Conservation (phyloP, 805 yeast species). For the Starmerella powellii region DNA sequence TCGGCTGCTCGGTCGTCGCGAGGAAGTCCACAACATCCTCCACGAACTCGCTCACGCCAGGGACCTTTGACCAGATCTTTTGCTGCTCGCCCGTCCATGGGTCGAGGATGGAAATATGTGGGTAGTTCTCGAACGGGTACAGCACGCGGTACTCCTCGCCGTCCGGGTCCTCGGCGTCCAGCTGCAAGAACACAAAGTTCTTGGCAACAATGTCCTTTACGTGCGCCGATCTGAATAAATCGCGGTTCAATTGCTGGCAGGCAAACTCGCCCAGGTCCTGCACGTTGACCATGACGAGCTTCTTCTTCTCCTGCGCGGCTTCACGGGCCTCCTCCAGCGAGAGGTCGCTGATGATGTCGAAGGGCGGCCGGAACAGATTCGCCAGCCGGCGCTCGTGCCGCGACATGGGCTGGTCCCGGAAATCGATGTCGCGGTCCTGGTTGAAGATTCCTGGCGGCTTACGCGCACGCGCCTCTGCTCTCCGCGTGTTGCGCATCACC, state of each 20-base stretch:
- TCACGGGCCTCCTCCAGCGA: slow-evolving; percentile 63
- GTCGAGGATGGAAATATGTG: slow-evolving; percentile 85
- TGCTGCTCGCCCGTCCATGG: slow-evolving; percentile 93
- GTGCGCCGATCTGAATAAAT: slow-evolving; percentile 67
- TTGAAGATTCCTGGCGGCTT: slow-evolving; percentile 40
- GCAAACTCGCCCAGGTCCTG: slow-evolving; percentile 77
- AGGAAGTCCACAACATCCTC: slow-evolving; percentile 62
- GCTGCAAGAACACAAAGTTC: slow-evolving; percentile 75
- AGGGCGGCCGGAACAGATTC: slow-evolving; percentile 80
- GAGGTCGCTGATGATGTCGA: slow-evolving; percentile 62
- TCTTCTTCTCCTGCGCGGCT: slow-evolving; percentile 49
- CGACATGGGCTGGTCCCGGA: slow-evolving; percentile 10
- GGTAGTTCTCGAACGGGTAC: slow-evolving; percentile 56
- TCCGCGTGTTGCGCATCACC: slow-evolving; percentile 19
- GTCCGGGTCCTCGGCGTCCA: slow-evolving; percentile 60
- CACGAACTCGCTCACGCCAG: slow-evolving; percentile 47
- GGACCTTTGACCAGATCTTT: slow-evolving; percentile 59
- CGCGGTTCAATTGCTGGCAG: slow-evolving; percentile 85
- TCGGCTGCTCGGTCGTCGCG: slow-evolving; percentile 1
- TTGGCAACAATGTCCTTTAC: slow-evolving; percentile 54
- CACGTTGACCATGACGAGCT: slow-evolving; percentile 79
- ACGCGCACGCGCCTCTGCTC: slow-evolving; percentile 17
- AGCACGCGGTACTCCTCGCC: slow-evolving; percentile 62
- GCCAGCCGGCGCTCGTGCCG: slow-evolving; percentile 51
- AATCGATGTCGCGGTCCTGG: slow-evolving; percentile 29